Evolutionary conservation across 2,329 filamentous ascomycete species (phyloP).

Genomic region (Alternaria ventricosa): DNA sequence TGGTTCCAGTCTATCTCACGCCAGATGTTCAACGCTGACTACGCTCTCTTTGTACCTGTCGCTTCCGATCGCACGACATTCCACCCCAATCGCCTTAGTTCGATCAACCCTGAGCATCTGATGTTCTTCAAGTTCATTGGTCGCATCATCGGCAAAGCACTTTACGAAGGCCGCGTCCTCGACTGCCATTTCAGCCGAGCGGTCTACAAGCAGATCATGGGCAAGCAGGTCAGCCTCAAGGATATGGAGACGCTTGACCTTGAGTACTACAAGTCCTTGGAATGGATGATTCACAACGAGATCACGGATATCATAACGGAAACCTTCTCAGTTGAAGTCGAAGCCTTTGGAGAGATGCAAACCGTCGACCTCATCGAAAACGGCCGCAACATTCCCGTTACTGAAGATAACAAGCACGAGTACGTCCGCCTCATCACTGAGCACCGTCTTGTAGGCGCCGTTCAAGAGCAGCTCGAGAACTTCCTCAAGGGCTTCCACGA

Average conservation of each 20-base stretch:
- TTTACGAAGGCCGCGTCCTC: constrained; percentile 93
- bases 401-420: constrained; percentile 97
- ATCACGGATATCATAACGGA: constrained; percentile 98
- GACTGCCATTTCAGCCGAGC: constrained; percentile 99
- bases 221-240: constrained; percentile 94
- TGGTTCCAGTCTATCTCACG: constrained; percentile 98
- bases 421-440: constrained; percentile 95
- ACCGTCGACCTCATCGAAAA: constrained; percentile 86
- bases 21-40: constrained; percentile 99
- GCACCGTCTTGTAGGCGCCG: constrained; percentile 88
- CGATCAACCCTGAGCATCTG: constrained; percentile 92
- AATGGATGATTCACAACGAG: constrained; percentile 99
- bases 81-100: constrained; percentile 94
- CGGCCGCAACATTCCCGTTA: constrained; percentile 90
- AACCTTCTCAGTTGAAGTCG: constrained; percentile 92
- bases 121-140: constrained; percentile 99
- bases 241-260: constrained; percentile 99
- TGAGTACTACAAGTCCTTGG: constrained; percentile 97
- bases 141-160: constrained; percentile 94
- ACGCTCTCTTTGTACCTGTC: constrained; percentile 93
- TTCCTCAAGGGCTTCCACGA: constrained; percentile 98
- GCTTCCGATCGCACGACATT: constrained; percentile 98
- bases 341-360: constrained; percentile 89
- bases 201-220: constrained; percentile 96
- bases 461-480: constrained; percentile 90